A percentile compares a stretch with the other conserved stretches of the same genome.
Evolutionary conservation across 1,284 basidiomycete species (phyloP).

Genomic region (Cryptococcus sp.): DNA sequence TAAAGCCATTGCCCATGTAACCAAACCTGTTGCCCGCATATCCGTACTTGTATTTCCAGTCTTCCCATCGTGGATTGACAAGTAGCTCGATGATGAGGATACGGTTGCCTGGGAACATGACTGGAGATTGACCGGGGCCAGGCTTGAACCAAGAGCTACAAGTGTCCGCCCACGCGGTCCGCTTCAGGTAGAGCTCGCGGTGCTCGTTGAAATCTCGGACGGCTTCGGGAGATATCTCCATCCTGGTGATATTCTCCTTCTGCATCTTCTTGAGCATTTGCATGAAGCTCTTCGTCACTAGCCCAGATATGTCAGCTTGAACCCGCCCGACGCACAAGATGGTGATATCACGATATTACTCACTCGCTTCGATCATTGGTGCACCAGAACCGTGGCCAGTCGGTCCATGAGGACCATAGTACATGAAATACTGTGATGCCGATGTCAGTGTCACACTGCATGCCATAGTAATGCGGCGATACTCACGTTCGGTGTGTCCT

Average conservation of each 20-base stretch:
- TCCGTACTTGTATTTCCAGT: constrained; percentile 34
- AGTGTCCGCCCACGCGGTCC: constrained; percentile 31
- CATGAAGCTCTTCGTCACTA: constrained; percentile 20
- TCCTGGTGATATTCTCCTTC: constrained; percentile 25
- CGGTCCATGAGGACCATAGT: constrained; percentile 32
- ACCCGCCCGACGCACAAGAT: background rate
- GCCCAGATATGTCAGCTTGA: background rate
- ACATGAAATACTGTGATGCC: constrained; percentile 19
- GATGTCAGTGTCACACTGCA: background rate
- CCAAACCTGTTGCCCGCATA: constrained; percentile 30
- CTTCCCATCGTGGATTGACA: constrained; percentile 40
- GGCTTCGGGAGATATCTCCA: constrained; percentile 30
- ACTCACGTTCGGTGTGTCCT: constrained; percentile 40
- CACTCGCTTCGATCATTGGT: constrained; percentile 27
- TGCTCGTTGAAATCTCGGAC: constrained; percentile 42
- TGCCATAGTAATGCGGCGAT: background rate
- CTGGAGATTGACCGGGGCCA: constrained; percentile 20
- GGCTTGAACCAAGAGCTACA: constrained; percentile 36
- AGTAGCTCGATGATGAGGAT: constrained; percentile 34
- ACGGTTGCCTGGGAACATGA: constrained; percentile 26
- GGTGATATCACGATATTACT: background rate
- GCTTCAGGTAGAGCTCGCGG: constrained; percentile 30
- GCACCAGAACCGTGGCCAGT: constrained; percentile 33
- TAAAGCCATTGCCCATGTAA: constrained; percentile 38
- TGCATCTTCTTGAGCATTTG: constrained; percentile 31